Evolutionary conservation across 2,329 filamentous ascomycete species (phyloP).

Genomic region (Paraphoma chrysanthemicola): DNA sequence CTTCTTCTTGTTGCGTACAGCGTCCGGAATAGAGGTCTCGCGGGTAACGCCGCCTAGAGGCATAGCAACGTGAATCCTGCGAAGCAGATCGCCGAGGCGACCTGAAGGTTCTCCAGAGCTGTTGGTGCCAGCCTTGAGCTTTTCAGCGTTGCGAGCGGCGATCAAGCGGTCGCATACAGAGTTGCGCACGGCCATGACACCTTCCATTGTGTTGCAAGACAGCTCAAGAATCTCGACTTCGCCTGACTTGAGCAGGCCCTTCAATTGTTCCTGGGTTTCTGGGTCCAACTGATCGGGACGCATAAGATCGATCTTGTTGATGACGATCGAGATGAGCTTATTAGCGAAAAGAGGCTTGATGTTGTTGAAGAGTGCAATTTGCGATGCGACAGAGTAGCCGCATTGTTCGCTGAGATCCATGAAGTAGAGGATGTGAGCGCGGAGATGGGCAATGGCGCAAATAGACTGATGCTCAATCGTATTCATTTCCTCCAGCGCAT

Average conservation of each 20-base stretch:
- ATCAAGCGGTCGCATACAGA: slow-evolving; percentile 91
- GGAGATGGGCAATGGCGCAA: slow-evolving; percentile 94
- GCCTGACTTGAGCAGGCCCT: slow-evolving; percentile 80
- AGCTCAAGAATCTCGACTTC: slow-evolving; percentile 93
- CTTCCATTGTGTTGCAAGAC: slow-evolving; percentile 93
- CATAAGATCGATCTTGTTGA: slow-evolving; percentile 98
- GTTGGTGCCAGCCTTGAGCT: slow-evolving; percentile 88
- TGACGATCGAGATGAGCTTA: slow-evolving; percentile 93
- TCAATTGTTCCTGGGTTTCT: slow-evolving; percentile 77
- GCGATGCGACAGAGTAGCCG: slow-evolving; percentile 89
- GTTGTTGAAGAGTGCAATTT: slow-evolving; percentile 93
- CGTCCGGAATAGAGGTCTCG: slow-evolving; percentile 89
- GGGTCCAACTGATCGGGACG: slow-evolving; percentile 85
- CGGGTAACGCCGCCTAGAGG: slow-evolving; percentile 81
- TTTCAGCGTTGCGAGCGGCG: slow-evolving; percentile 91
- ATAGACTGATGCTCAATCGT: slow-evolving; percentile 99
- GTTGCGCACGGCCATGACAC: slow-evolving; percentile 94
- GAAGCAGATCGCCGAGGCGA: slow-evolving; percentile 86
- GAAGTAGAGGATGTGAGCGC: slow-evolving; percentile 95
- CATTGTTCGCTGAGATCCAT: slow-evolving; percentile 98
- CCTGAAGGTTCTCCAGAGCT: slow-evolving; percentile 77
- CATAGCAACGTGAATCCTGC: slow-evolving; percentile 95
- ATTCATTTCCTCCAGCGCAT: slow-evolving; percentile 97
- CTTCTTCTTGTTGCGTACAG: slow-evolving; percentile 79
- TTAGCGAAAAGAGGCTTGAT: slow-evolving; percentile 95